These are phyloP conservation scores for Warburgia ugandensis DNA, from an alignment of 164 flowering plant genomes.

Conservation along the genomic window DNA sequence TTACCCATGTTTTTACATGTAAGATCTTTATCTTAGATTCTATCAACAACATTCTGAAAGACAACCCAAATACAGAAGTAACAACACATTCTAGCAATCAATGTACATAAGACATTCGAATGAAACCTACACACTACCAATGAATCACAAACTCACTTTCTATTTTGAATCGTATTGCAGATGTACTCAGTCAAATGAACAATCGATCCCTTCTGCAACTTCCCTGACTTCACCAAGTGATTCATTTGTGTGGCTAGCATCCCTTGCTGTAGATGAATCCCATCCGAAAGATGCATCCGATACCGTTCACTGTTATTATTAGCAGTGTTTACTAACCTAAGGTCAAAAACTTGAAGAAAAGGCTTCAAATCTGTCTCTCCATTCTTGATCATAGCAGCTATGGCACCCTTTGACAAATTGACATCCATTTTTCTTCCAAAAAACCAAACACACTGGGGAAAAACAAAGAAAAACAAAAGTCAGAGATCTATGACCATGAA, in stretches of 20 bases:
- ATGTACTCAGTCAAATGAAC: constrained; percentile 51
- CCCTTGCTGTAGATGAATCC: constrained; percentile 51
- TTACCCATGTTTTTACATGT: neutral
- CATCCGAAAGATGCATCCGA: constrained; percentile 70
- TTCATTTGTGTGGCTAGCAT: constrained; percentile 80
- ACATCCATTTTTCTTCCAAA: constrained; percentile 12
- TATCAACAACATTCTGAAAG: neutral
- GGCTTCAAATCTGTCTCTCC: constrained; percentile 19
- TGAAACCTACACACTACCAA: neutral
- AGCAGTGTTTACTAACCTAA: constrained; percentile 14
- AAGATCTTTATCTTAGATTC: neutral
- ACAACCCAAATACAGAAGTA: neutral
- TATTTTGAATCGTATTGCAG: constrained; percentile 50
- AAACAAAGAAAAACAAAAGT: no score
- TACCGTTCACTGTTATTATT: constrained; percentile 38
- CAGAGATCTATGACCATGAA: no score
- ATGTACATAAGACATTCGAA: neutral
- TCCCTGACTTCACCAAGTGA: constrained; percentile 37
- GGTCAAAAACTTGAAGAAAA: constrained; percentile 21
- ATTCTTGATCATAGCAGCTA: constrained; percentile 14
- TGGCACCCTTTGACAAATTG: constrained; percentile 16
- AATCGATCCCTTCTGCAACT: constrained; percentile 61
- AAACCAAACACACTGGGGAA: no score
- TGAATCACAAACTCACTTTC: constrained; percentile 36
- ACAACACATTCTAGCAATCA: neutral